Conservation (phyloP, 768 basidiomycete species). For the Cyathus striatus region DNA sequence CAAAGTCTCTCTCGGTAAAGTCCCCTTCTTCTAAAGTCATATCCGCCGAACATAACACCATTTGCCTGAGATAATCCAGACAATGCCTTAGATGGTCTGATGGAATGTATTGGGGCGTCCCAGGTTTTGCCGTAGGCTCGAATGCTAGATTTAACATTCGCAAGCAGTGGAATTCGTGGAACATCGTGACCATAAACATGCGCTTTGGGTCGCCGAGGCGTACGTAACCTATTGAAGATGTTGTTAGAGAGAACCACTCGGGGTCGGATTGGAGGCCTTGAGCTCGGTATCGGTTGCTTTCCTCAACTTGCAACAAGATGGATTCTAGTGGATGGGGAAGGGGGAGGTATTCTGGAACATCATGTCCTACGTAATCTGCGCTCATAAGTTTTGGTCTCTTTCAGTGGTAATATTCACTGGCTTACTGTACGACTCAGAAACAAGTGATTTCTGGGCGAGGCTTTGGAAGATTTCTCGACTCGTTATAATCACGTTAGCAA, state of each 20-base stretch:
- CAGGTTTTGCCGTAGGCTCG: conserved; percentile 1
- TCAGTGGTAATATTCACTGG: too few species aligned
- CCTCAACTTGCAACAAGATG: conserved; percentile 16
- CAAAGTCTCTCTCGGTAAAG: conserved; percentile 16
- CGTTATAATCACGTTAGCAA: too few species aligned
- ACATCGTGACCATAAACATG: conserved; percentile 25
- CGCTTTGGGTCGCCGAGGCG: conserved; percentile 20
- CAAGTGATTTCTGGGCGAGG: too few species aligned
- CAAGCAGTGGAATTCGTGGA: conserved; percentile 33
- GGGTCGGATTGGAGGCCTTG: conserved; percentile 13
- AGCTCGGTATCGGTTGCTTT: conserved; percentile 22
- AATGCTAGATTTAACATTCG: conserved; percentile 17
- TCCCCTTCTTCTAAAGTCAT: conserved; percentile 30
- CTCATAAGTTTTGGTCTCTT: too few species aligned
- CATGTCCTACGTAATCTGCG: conserved; percentile 11
- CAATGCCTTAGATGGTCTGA: conserved; percentile 31
- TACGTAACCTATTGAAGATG: conserved; percentile 10
- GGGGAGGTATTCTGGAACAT: conserved; percentile 11
- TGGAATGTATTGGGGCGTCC: too few species aligned
- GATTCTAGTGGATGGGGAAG: conserved; percentile 4
- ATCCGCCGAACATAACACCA: conserved; percentile 32
- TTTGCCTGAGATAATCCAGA: conserved; percentile 32
- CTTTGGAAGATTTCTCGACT: too few species aligned
- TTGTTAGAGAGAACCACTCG: conserved; percentile 23
- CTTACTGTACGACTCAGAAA: too few species aligned